Conservation (phyloP, 2,329 filamentous ascomycete genomes). For the Macrophomina tecta region DNA sequence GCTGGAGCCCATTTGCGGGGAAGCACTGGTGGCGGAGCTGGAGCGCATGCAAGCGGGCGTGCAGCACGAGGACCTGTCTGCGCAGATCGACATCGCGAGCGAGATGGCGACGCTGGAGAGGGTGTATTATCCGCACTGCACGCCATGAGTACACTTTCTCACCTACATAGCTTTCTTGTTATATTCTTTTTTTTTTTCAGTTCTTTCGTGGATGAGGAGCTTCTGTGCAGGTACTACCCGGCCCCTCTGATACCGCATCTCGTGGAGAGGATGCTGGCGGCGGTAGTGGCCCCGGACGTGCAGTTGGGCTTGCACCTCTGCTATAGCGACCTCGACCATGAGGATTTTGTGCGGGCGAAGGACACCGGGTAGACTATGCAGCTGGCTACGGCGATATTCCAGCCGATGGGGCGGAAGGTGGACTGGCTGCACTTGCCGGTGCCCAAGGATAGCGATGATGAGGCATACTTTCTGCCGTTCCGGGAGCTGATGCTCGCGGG, state of each 20-base stretch:
- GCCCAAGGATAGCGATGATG: slow-evolving; percentile 16
- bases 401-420: slow-evolving; percentile 39
- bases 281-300: slow-evolving; percentile 42
- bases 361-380: slow-evolving; percentile 45
- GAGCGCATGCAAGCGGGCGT: slow-evolving; percentile 39
- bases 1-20: slow-evolving; percentile 43
- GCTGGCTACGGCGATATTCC: slow-evolving; percentile 44
- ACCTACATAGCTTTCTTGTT: neutral
- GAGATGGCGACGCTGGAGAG: slow-evolving; percentile 41
- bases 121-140: slow-evolving; percentile 29
- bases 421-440: slow-evolving; percentile 52
- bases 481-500: neutral
- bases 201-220: neutral
- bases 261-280: slow-evolving; percentile 41
- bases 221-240: slow-evolving; percentile 38
- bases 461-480: slow-evolving; percentile 12
- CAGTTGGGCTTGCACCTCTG: slow-evolving; percentile 55
- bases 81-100: slow-evolving; percentile 44
- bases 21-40: slow-evolving; percentile 37
- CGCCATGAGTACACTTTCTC: slow-evolving; percentile 35
- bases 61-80: slow-evolving; percentile 41
- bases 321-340: slow-evolving; percentile 55
- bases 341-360: slow-evolving; percentile 51
- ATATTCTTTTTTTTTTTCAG: neutral
- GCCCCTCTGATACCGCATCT: slow-evolving; percentile 41